Base-by-base conservation (phyloP, 257 asterid species). In the Nicotiana knightiana region DNA sequence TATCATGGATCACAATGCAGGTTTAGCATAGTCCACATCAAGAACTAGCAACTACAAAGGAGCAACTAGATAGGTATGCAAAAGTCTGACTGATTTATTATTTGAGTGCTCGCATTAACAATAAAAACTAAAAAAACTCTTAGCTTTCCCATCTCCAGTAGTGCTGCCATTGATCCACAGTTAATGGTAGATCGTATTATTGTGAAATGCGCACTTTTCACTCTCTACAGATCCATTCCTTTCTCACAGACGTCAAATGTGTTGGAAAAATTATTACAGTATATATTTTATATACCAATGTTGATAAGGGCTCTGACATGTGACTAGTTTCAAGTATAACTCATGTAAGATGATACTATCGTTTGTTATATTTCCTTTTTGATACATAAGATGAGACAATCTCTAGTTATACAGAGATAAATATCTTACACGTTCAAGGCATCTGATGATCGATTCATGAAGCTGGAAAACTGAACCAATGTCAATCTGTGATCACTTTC, bases 1-100 rank as follows among this genome's bases (percentile, higher is more conserved):
- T 33, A 66, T 16, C 54, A 17, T 32, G 76, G 30, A 67, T 67
- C 54, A 67, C n/a, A 67, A 1, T 28, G 10, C 54, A 67, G 53
- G 26, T 67, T 48, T 53, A 53, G 58, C 76, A 67, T 18, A 37
- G 76, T 67, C 54, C 76, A 67, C 76, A 67, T 68, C 77, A 68
- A 12, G 57, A 68, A 68, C 77, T 39, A 37, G 77, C 33, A 39
- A 55, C 35, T 18, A 68, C 55, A 68, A 39, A 39, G 57, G 11
- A 68, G 32, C 32, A 1, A 37, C 54, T 18, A 37, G 55, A 67
- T 6, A 68, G n/a, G 77, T 39, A 37, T 68, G 77, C 57, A 39
- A 39, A 39, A 39, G 33, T 68, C 33, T 5, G 33, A 9, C 77
- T n/a, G 58, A n/a, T 67, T 17, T 35, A 0, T 18, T 67, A 67